Base-by-base conservation (phyloP, 2,329 filamentous ascomycete genomes). In the Myriangium duriaei region DNA sequence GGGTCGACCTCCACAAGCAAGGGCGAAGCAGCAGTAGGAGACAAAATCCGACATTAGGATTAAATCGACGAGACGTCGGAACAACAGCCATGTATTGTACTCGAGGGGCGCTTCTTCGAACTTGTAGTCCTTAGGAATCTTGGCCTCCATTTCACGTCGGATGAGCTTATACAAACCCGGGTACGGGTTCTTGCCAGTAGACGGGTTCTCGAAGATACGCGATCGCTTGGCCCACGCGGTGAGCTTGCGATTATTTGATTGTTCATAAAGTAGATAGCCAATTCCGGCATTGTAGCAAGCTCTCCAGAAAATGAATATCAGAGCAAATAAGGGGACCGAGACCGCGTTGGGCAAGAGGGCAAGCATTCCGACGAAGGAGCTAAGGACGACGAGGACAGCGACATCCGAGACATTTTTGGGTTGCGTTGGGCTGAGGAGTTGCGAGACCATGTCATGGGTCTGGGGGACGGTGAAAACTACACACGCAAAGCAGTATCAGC, bases 11-110 rank as follows among this genome's bases (percentile, higher is more conserved):
- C 76, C 79, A 61, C 87, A 95, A 43, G 88, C 82, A 50, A 93
- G 75, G 49, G 91, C 88, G 64, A 96, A 98, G 41, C 95, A 75
- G 60, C 84, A 91, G 69, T 96, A 98, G 34, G 88, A 94, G 46
- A 82, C 79, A 59, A 98, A 98, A 65, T 98, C 91, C 69, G 87
- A 95, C 86, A 98, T 94, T 55, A 98, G 69, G 56, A 96, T 95
- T 58, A 98, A 66, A 64, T 98, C 91, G 55, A 96, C 91, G 19
- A 96, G 74, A 51, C 91, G 79, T 49, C 91, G 80, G 65, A 98
- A 98, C 49, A 95, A 76, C 40, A 98, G 73, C 91, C 91, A 98
- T 30, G 91, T 94, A 65, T 98, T 98, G 72, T 96, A 98, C 71
- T 98, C 91, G 58, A 96, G 69, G 11, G 91, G 91, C 0, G 88